Evolutionary conservation across 2,329 filamentous ascomycete species (phyloP).

Genomic region (Fusarium sp.): DNA sequence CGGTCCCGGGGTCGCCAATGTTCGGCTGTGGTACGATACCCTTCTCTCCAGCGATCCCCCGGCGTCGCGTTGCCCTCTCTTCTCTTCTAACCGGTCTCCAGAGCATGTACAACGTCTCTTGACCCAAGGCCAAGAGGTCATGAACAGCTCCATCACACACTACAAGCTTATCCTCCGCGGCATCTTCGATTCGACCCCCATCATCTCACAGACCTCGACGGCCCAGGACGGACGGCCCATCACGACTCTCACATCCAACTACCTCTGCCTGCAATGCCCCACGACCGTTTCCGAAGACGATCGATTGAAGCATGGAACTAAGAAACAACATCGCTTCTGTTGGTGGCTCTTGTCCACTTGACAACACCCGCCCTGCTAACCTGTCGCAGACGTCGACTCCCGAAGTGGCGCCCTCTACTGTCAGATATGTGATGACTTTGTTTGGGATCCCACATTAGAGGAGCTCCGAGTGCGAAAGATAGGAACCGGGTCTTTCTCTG

Average conservation of each 20-base stretch:
- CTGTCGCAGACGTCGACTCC: constrained; percentile 77
- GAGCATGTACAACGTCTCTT: constrained; percentile 80
- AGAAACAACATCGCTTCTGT: constrained; percentile 82
- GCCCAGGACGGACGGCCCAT: constrained; percentile 66
- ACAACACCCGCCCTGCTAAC: constrained; percentile 41
- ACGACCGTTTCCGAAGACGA: constrained; percentile 75
- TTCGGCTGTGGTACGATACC: constrained; percentile 71
- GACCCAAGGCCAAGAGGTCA: constrained; percentile 69
- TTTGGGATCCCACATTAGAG: constrained; percentile 86
- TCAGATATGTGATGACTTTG: constrained; percentile 84
- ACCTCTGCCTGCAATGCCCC: constrained; percentile 80
- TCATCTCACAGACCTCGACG: constrained; percentile 75
- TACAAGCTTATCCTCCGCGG: constrained; percentile 79
- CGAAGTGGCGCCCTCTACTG: constrained; percentile 81
- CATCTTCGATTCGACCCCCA: constrained; percentile 75
- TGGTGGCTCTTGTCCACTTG: constrained; percentile 45
- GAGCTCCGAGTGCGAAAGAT: constrained; percentile 78
- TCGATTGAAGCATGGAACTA: constrained; percentile 73
- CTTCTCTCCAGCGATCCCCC: constrained; percentile 14
- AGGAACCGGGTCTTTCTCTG: constrained; percentile 73
- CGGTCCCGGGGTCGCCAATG: constrained; percentile 68
- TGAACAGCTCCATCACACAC: constrained; percentile 76
- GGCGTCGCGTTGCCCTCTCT: constrained; percentile 2
- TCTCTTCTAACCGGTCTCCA: constrained; percentile 54
- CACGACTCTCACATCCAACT: constrained; percentile 75